phyloP scores from a whole-genome alignment of 2,329 filamentous ascomycete species.

The Tolypocladium album region DNA sequence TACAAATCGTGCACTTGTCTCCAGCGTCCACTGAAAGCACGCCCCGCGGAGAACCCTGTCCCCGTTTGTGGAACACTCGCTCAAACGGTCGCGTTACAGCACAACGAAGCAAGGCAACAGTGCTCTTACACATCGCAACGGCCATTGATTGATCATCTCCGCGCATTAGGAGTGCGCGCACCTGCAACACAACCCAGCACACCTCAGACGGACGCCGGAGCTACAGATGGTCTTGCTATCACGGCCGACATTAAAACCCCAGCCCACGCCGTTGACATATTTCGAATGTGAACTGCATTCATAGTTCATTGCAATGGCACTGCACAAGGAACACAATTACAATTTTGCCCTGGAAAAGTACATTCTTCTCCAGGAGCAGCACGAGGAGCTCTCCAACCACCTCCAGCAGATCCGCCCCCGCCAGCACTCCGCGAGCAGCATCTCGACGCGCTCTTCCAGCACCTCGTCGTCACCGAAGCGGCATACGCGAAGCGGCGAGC shows the following conservation, averaged over 20 bases:
- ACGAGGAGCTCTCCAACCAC: constrained; percentile 39
- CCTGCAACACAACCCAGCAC: neutral
- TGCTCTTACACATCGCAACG: neutral
- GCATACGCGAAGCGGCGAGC: constrained; percentile 22
- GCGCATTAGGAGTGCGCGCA: neutral
- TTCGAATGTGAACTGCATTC: neutral
- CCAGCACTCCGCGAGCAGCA: constrained; percentile 18
- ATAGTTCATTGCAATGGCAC: constrained; percentile 16
- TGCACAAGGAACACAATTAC: constrained; percentile 19
- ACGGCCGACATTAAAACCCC: constrained; percentile 2
- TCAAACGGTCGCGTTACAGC: neutral
- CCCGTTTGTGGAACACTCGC: neutral
- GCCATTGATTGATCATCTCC: neutral
- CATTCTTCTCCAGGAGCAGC: constrained; percentile 40
- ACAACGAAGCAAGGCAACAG: neutral
- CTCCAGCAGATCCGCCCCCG: constrained; percentile 40
- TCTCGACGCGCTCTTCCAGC: constrained; percentile 35
- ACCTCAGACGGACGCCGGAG: neutral
- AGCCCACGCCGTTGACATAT: neutral
- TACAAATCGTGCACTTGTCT: neutral
- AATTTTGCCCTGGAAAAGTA: constrained; percentile 43
- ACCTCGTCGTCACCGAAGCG: constrained; percentile 40
- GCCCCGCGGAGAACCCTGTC: neutral
- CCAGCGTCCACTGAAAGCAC: neutral
- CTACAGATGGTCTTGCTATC: neutral